Base-by-base conservation (phyloP, 2,329 filamentous ascomycete species). In the Stagonosporopsis rhizophila region DNA sequence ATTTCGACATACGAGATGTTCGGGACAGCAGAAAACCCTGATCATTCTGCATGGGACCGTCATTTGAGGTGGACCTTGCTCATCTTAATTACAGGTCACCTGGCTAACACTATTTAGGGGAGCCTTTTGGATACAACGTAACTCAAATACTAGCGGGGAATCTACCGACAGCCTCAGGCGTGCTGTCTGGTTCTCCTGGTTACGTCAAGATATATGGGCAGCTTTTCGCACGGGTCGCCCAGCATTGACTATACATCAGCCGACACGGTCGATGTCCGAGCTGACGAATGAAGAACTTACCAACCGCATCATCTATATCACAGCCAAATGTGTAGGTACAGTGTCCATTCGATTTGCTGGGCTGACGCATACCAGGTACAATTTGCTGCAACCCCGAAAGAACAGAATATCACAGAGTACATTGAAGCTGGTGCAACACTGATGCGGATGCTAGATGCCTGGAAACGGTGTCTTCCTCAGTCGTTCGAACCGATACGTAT, bases 1-100 rank as follows among this genome's bases (percentile, higher is more conserved):
- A 83, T 88, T 32, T 86, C 83, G 7, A 84, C 83, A 0, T 88
- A 87, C 57, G 86, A 88, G 70, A 88, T 88, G 86, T 80, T 87
- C 15, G 83, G 85, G 41, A 83, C 81, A 9, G 81, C 81, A 2
- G 79, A 80, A 23, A 66, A 54, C 35, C 62, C 64, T 14, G 63
- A 66, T 44, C 64, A 72, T 23, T 69, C 82, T 72, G 81, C 79
- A 46, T 88, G 86, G 86, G 83, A 88, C 59, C 77, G 84, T 1
- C 86, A 88, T 64, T 74, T 88, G 0, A 84, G 87, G 53, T 56
- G 32, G 9, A 17, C 2, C 11, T 11, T 25, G 1, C 6, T 8
- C 17, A 34, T 4, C n/a, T 1, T 40, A 2, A 5, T 4, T 7
- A 14, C 17, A n/a, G 7, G 23, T 32, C 1, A 17, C 6, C 2